phyloP scores from a whole-genome alignment of 129 eudicot genomes.

The Oenanthe sinensis region DNA sequence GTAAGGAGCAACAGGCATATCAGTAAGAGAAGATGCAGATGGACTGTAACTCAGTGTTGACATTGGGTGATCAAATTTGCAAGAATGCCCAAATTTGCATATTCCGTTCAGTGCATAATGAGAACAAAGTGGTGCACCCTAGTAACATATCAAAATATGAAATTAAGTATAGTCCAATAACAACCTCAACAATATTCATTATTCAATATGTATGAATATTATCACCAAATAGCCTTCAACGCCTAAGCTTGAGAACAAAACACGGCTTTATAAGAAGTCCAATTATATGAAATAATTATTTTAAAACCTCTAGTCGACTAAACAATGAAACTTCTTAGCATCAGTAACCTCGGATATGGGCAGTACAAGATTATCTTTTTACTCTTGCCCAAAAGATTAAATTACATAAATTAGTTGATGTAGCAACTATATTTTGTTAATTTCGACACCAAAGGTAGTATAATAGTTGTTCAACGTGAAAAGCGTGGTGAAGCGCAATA shows the following conservation, averaged over 20 bases:
- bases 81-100: constrained; percentile 78
- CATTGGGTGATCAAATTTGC: constrained; percentile 94
- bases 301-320: not conserved
- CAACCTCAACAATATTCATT: not conserved
- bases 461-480: not conserved
- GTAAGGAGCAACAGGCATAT: constrained; percentile 91
- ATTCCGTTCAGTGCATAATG: constrained; percentile 74
- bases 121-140: constrained; percentile 88
- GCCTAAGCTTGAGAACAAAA: not conserved
- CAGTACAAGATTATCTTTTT: not conserved
- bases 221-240: not conserved
- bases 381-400: not conserved
- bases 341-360: not conserved
- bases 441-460: not conserved
- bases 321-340: not conserved
- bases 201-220: not conserved
- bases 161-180: not conserved
- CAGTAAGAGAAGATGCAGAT: constrained; percentile 84
- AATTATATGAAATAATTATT: not conserved
- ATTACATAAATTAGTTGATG: not conserved
- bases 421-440: not conserved
- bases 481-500: not conserved
- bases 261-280: not conserved
- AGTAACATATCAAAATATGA: constrained; percentile 10
- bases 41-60: constrained; percentile 70